Evolutionary conservation across 768 basidiomycete genomes (phyloP).

Genomic region (Panellus pusillus): DNA sequence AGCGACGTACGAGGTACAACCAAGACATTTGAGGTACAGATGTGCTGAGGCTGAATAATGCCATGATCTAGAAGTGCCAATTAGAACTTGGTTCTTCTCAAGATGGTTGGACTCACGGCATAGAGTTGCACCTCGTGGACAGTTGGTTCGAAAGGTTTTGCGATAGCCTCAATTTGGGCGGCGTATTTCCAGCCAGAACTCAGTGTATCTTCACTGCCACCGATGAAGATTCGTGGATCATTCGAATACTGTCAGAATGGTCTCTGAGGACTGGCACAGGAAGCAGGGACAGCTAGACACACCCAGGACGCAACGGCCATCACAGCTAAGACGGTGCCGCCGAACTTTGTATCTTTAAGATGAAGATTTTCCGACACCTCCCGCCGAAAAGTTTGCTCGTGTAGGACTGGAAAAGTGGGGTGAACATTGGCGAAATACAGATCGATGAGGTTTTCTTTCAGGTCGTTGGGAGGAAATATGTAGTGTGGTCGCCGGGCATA

Average conservation of each 20-base stretch:
- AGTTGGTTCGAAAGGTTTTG: constrained; percentile 41
- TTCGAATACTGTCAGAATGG: constrained; percentile 41
- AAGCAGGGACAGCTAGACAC: constrained; percentile 14
- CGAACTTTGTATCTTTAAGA: constrained; percentile 42
- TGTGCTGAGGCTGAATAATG: constrained; percentile 37
- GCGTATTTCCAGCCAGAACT: constrained; percentile 54
- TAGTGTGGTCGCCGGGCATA: constrained; percentile 13
- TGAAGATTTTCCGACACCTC: constrained; percentile 29
- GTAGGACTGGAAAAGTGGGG: constrained; percentile 42
- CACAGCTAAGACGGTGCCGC: constrained; percentile 42
- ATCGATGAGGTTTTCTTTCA: constrained; percentile 44
- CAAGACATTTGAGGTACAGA: constrained; percentile 45
- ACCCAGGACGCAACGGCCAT: constrained; percentile 54
- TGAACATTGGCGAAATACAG: constrained; percentile 48
- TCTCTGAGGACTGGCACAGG: background rate
- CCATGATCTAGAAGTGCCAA: constrained; percentile 29
- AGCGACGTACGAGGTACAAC: constrained; percentile 22
- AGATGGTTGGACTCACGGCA: constrained; percentile 31
- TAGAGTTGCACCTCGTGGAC: constrained; percentile 46
- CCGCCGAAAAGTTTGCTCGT: constrained; percentile 19
- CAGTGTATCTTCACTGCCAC: constrained; percentile 21
- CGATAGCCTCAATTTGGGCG: constrained; percentile 44
- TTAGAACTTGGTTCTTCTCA: background rate
- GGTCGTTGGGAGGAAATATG: constrained; percentile 33
- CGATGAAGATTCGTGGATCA: constrained; percentile 43